Conservation (phyloP, 164 flowering plant genomes). For the Tetrastigma voinierianum region DNA sequence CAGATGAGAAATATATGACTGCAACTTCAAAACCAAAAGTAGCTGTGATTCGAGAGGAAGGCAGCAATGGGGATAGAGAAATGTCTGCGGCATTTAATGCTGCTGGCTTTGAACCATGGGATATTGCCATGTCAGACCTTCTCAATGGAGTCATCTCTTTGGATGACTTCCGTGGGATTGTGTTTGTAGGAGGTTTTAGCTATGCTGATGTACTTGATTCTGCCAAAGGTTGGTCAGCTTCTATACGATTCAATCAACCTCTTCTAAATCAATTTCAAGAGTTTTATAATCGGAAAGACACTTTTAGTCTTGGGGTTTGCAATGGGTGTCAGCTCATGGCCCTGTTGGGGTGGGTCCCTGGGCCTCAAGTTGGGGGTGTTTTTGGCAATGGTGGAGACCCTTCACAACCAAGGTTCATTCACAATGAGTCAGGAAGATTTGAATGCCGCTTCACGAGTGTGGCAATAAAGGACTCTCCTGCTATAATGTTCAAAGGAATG, state of each 20-base stretch:
- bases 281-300: constrained; percentile 56
- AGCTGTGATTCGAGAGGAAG: constrained; percentile 81
- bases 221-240: constrained; percentile 96
- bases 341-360: constrained; percentile 90
- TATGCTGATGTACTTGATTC: constrained; percentile 84
- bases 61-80: constrained; percentile 84
- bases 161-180: constrained; percentile 69
- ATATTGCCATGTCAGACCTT: constrained; percentile 72
- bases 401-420: constrained; percentile 87
- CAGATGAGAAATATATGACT: constrained; percentile 58
- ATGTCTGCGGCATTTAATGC: constrained; percentile 94
- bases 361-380: constrained; percentile 77
- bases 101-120: constrained; percentile 91
- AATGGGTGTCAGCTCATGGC: constrained; percentile 99
- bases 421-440: constrained; percentile 88
- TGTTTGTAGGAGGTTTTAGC: constrained; percentile 86
- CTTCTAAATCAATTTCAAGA: constrained; percentile 69
- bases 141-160: constrained; percentile 56
- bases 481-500: constrained; percentile 92
- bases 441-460: constrained; percentile 91
- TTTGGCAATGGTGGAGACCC: constrained; percentile 73
- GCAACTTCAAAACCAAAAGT: constrained; percentile 70
- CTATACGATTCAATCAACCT: constrained; percentile 75
- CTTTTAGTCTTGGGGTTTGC: constrained; percentile 92
- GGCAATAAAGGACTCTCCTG: constrained; percentile 74